Evolutionary conservation across 2,329 filamentous ascomycete species (phyloP).

Genomic region (Ophiostoma montium): DNA sequence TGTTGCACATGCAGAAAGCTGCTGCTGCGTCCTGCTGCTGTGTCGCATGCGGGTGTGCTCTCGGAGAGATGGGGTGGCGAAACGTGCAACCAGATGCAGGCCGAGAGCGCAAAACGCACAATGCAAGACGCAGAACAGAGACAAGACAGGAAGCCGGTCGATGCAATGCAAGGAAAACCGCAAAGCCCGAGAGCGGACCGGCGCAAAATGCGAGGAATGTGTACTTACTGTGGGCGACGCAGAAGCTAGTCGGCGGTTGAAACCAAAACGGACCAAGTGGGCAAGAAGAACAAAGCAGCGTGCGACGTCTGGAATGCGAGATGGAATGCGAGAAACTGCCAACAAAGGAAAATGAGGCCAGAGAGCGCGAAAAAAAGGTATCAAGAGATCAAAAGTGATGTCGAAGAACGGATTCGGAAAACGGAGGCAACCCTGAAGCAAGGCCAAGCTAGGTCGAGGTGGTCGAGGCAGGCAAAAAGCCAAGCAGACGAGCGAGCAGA

Average conservation of each 20-base stretch:
- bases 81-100: background rate
- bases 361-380: background rate
- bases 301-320: background rate
- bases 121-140: background rate
- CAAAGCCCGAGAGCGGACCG: background rate
- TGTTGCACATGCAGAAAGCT: constrained; percentile 1
- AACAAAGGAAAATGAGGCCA: background rate
- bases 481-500: constrained; percentile 1
- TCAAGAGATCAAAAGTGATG: background rate
- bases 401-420: background rate
- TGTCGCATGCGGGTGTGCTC: background rate
- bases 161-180: background rate
- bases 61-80: background rate
- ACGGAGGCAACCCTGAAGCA: constrained; percentile 4
- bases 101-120: background rate
- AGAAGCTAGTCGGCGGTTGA: background rate
- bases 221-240: background rate
- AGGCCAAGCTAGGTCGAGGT: constrained; percentile 2
- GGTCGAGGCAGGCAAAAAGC: background rate
- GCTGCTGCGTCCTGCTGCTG: background rate
- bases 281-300: background rate
- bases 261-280: background rate
- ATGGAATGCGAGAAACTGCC: background rate
- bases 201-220: background rate
- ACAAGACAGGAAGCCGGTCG: background rate